phyloP scores from a whole-genome alignment of 768 basidiomycete species.

The Lentinula raphanica region DNA sequence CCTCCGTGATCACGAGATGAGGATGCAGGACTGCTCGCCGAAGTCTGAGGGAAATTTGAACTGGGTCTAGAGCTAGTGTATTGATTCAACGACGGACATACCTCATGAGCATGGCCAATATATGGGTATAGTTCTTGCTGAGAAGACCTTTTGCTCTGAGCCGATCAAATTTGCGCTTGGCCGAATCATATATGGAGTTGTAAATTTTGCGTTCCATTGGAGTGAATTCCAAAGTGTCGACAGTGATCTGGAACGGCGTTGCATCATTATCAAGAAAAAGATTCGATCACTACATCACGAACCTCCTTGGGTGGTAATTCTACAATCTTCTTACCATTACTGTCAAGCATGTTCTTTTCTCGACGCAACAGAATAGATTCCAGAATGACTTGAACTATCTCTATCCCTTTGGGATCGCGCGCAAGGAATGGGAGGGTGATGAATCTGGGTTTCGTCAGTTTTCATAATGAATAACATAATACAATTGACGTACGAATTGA shows the following conservation, averaged over 20 bases:
- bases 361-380: constrained; percentile 83
- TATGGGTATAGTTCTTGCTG: constrained; percentile 78
- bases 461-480: not conserved
- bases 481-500: constrained; percentile 62
- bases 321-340: constrained; percentile 81
- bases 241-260: constrained; percentile 39
- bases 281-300: not conserved
- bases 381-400: constrained; percentile 91
- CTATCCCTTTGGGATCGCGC: constrained; percentile 87
- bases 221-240: constrained; percentile 79
- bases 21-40: constrained; percentile 94
- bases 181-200: constrained; percentile 75
- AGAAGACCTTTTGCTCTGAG: constrained; percentile 75
- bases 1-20: constrained; percentile 61
- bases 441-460: constrained; percentile 45
- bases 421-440: constrained; percentile 90
- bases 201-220: constrained; percentile 82
- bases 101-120: constrained; percentile 95
- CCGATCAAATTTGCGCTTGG: constrained; percentile 75
- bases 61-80: too few relatives aligned
- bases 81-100: constrained; percentile 26
- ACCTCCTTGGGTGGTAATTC: constrained; percentile 85
- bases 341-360: constrained; percentile 90
- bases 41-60: constrained; percentile 39
- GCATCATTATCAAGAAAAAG: constrained; percentile 5